phyloP scores from a whole-genome alignment of 768 basidiomycete species.

The Suillus weaverae region DNA sequence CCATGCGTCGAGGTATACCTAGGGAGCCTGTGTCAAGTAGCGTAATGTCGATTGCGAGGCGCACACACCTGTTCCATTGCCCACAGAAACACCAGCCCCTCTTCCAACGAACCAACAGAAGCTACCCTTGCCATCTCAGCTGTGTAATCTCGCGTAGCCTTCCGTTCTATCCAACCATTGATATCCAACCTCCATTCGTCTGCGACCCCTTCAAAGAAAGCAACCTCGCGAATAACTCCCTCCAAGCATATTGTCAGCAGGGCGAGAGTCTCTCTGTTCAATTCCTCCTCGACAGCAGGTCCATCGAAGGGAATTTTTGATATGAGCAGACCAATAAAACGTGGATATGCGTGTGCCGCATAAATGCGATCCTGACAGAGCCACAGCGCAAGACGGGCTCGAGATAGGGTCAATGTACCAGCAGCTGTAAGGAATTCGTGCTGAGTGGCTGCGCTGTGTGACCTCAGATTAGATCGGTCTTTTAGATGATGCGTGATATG shows the following conservation, averaged over 20 bases:
- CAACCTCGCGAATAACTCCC: conserved; percentile 57
- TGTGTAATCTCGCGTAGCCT: conserved; percentile 66
- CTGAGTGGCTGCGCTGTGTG: conserved; percentile 48
- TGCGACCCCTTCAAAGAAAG: conserved; percentile 60
- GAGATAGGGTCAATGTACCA: conserved; percentile 49
- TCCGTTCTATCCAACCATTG: conserved; percentile 50
- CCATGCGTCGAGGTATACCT: conserved; percentile 78
- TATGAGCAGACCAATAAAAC: conserved; percentile 68
- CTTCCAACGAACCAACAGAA: conserved; percentile 46
- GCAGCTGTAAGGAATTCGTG: conserved; percentile 64
- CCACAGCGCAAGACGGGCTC: conserved; percentile 55
- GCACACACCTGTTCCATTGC: conserved; percentile 69
- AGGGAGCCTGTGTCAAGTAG: not conserved
- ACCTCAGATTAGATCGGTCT: conserved; percentile 33
- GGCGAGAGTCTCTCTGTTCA: conserved; percentile 39
- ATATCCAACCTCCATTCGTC: conserved; percentile 45
- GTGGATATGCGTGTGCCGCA: conserved; percentile 72
- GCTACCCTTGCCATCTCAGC: conserved; percentile 66
- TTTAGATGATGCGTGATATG: conserved; percentile 32
- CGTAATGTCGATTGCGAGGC: not conserved
- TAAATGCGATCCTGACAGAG: conserved; percentile 75
- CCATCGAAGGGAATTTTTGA: conserved; percentile 49
- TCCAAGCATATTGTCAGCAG: conserved; percentile 53
- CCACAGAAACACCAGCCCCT: conserved; percentile 74
- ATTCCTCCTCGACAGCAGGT: conserved; percentile 3